These are phyloP conservation scores for Lindgomyces ingoldianus DNA, from an alignment of 495 filamentous ascomycete species.

Conservation along the genomic window DNA sequence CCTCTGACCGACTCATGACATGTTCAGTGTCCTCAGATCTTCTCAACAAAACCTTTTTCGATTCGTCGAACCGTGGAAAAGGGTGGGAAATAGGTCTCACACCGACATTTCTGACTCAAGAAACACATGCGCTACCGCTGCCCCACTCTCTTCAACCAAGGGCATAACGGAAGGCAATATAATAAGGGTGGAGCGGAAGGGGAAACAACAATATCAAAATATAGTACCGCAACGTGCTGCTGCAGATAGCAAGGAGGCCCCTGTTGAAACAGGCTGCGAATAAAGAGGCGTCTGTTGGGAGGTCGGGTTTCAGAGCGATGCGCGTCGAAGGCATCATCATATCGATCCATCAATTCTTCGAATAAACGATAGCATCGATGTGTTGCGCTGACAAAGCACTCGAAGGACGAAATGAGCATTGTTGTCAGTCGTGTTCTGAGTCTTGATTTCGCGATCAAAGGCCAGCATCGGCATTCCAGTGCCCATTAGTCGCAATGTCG, in stretches of 20 bases:
- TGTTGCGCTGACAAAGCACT: neutral
- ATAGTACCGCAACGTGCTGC: neutral
- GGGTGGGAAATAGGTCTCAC: conserved; percentile 16
- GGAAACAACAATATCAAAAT: conserved; percentile 2
- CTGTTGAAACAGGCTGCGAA: conserved; percentile 25
- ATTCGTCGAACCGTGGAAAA: neutral
- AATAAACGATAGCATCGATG: neutral
- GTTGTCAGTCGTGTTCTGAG: neutral
- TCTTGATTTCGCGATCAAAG: neutral
- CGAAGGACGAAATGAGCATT: neutral
- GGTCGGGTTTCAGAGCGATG: conserved; percentile 19
- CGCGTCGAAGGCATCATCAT: neutral
- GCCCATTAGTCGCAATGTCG: neutral
- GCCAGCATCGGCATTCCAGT: neutral
- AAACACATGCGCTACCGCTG: conserved; percentile 19
- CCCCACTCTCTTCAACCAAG: conserved; percentile 7
- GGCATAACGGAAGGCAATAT: conserved; percentile 19
- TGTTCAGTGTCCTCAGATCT: neutral
- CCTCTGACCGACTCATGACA: neutral
- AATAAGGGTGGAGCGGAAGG: conserved; percentile 13
- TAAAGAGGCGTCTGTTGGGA: neutral
- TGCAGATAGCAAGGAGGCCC: conserved; percentile 10
- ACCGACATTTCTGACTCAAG: conserved; percentile 34
- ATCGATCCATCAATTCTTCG: conserved; percentile 2
- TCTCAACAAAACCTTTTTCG: neutral